Conservation (phyloP, 2,329 filamentous ascomycete genomes). For the Fusarium globosum region DNA sequence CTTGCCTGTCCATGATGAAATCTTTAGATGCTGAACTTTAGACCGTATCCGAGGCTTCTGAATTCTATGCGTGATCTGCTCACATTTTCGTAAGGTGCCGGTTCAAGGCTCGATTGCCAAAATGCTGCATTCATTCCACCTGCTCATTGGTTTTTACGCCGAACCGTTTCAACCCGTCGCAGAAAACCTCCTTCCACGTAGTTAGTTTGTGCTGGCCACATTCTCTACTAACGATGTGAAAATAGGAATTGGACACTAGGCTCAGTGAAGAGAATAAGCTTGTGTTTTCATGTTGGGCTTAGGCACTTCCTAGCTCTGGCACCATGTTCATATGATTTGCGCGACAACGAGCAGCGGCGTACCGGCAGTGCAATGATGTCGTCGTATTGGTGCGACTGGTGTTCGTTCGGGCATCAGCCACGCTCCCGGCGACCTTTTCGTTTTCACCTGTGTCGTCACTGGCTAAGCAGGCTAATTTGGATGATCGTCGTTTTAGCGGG, state of each 20-base stretch:
- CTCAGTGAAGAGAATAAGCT: neutral
- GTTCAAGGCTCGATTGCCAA: neutral
- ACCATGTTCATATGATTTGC: constrained; percentile 25
- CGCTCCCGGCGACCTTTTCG: constrained; percentile 23
- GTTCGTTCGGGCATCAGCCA: constrained; percentile 37
- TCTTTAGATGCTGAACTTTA: constrained; percentile 48
- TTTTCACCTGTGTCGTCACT: constrained; percentile 36
- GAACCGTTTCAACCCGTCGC: constrained; percentile 12
- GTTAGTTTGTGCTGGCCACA: neutral
- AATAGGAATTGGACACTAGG: neutral
- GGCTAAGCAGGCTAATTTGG: constrained; percentile 43
- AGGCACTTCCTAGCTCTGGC: constrained; percentile 14
- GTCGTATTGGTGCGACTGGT: constrained; percentile 27
- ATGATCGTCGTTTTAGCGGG: constrained; percentile 47
- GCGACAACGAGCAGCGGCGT: constrained; percentile 27
- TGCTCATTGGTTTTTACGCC: constrained; percentile 9
- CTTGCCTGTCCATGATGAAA: constrained; percentile 48
- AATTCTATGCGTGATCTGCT: constrained; percentile 5
- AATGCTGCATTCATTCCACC: constrained; percentile 9
- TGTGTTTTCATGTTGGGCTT: neutral
- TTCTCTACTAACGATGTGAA: neutral
- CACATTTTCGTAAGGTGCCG: neutral
- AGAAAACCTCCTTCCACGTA: neutral
- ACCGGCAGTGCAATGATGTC: constrained; percentile 30
- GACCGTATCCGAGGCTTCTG: constrained; percentile 1